Conservation (phyloP, 495 filamentous ascomycete genomes). For the Aspergillus carlsbadensis region DNA sequence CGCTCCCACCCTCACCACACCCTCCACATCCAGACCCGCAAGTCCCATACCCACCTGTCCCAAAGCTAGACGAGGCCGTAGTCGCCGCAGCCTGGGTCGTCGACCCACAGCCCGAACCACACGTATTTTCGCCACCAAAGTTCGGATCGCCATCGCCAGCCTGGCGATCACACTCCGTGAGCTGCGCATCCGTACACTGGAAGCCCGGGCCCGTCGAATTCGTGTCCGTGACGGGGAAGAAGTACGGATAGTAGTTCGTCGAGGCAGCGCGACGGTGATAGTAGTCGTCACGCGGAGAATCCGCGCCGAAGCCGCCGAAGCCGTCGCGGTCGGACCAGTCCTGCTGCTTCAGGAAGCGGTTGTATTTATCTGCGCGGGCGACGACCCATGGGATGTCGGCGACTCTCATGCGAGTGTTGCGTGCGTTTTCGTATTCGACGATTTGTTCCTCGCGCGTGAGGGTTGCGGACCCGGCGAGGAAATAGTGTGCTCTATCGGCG, state of each 20-base stretch:
- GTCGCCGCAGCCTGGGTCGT: not conserved
- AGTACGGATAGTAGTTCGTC: conserved; percentile 9
- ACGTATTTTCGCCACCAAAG: not conserved
- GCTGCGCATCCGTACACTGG: conserved; percentile 11
- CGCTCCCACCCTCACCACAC: not conserved
- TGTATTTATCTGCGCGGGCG: not conserved
- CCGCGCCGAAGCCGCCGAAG: not conserved
- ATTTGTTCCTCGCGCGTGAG: conserved; percentile 14
- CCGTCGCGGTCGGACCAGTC: not conserved
- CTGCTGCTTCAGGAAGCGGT: not conserved
- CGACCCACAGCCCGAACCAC: conserved; percentile 10
- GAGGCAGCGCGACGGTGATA: not conserved
- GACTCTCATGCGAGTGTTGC: conserved; percentile 1
- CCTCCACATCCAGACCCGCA: not conserved
- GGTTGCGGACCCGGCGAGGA: conserved; percentile 32
- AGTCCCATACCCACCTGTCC: not conserved
- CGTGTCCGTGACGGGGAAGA: not conserved
- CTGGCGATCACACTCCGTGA: not conserved
- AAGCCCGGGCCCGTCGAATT: not conserved
- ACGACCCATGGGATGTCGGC: not conserved
- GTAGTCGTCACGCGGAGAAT: not conserved
- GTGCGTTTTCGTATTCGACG: conserved; percentile 23
- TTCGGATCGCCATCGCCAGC: conserved; percentile 1
- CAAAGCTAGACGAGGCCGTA: not conserved
- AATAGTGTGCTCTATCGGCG: conserved; percentile 30